phyloP scores from a whole-genome alignment of 176 grass and related monocot genomes.

The Eragrostis curvula region DNA sequence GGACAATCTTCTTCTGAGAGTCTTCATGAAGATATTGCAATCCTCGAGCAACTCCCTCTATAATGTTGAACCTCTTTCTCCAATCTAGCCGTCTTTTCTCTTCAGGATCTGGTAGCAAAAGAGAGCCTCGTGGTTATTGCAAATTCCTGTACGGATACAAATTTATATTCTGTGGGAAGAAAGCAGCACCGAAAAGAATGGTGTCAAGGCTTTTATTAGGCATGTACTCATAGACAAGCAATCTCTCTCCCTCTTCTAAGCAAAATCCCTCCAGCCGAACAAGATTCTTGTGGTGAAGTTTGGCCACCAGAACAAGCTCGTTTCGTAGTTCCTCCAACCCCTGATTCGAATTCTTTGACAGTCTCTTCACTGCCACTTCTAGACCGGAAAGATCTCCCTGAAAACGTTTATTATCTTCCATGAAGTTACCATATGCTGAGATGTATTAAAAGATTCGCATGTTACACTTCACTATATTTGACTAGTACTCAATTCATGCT shows the following conservation, averaged over 20 bases:
- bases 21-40: constrained; percentile 53
- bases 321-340: constrained; percentile 44
- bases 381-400: constrained; percentile 14
- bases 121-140: background rate
- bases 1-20: constrained; percentile 42
- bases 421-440: background rate
- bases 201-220: constrained; percentile 39
- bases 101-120: background rate
- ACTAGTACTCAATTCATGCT: background rate
- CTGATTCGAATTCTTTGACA: constrained; percentile 25
- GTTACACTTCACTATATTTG: background rate
- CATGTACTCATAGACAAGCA: constrained; percentile 46
- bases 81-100: constrained; percentile 28
- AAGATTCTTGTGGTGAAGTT: constrained; percentile 51
- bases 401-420: background rate
- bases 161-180: background rate
- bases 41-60: constrained; percentile 49
- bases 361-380: constrained; percentile 47
- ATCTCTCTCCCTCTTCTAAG: constrained; percentile 31
- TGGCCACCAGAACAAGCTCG: constrained; percentile 37
- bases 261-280: constrained; percentile 37
- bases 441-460: background rate
- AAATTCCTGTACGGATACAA: background rate
- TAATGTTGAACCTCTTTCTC: constrained; percentile 38
- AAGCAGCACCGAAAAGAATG: constrained; percentile 23